phyloP scores from a whole-genome alignment of 345 rosid genomes.

The Geranium rotundifolium region DNA sequence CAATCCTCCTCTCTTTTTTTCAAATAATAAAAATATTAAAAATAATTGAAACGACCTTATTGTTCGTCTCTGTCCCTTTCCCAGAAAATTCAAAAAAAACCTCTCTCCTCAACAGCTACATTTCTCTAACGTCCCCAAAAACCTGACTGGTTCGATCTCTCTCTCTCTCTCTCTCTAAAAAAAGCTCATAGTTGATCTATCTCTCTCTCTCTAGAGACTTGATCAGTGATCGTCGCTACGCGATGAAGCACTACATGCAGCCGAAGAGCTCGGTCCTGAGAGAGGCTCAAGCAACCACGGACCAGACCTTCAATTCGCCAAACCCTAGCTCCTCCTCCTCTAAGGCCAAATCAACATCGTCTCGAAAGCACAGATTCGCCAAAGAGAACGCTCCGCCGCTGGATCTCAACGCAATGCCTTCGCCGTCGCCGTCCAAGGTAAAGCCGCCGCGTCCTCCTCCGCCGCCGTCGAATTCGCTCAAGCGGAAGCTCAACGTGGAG shows the following conservation, averaged over 20 bases:
- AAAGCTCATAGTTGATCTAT: no score
- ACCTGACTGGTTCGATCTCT: no score
- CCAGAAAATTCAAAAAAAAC: no score
- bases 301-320: conserved; percentile 26
- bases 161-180: no score
- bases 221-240: no score
- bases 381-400: conserved; percentile 88
- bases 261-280: conserved; percentile 56
- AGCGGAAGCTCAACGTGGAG: conserved; percentile 64
- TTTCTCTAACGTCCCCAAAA: no score
- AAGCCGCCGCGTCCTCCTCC: conserved; percentile 69
- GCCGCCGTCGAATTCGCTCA: conserved; percentile 77
- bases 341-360: conserved; percentile 23
- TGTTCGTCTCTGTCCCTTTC: no score
- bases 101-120: no score
- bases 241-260: conserved; percentile 42
- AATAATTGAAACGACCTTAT: no score
- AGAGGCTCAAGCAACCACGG: conserved; percentile 20
- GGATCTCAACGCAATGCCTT: conserved; percentile 45
- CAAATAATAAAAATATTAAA: no score
- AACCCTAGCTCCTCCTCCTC: conserved; percentile 26
- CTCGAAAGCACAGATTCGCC: conserved; percentile 30
- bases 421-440: conserved; percentile 30
- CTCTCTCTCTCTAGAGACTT: no score
- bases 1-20: no score